A percentile compares a stretch with the other conserved stretches of the same genome.
These are phyloP conservation scores for Chaetothyriales sp. DNA, from an alignment of 2,329 filamentous ascomycete species.

Conservation along the genomic window DNA sequence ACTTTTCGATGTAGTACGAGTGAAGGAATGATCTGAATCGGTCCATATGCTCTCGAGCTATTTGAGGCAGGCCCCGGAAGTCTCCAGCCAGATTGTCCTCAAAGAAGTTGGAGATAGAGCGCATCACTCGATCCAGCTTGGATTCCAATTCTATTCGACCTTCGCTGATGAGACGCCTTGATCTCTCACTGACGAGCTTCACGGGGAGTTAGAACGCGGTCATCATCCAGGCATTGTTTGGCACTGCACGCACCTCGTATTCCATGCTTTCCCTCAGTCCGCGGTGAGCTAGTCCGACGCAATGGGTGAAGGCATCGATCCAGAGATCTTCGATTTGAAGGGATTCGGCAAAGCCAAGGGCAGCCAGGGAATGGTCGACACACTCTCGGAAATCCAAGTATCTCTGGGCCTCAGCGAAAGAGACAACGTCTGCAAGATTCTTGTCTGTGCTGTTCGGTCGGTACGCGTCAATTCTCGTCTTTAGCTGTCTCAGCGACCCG, in stretches of 20 bases:
- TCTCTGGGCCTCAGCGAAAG: slow-evolving; percentile 55
- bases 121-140: slow-evolving; percentile 44
- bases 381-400: slow-evolving; percentile 55
- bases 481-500: slow-evolving; percentile 47
- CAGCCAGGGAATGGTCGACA: slow-evolving; percentile 54
- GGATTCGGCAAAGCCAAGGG: slow-evolving; percentile 54
- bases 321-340: slow-evolving; percentile 53
- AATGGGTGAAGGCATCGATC: slow-evolving; percentile 61
- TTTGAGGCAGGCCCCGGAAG: slow-evolving; percentile 49
- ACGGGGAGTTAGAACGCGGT: neutral
- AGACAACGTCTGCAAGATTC: slow-evolving; percentile 48
- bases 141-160: slow-evolving; percentile 52
- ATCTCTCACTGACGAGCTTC: slow-evolving; percentile 33
- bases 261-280: slow-evolving; percentile 14
- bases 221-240: neutral
- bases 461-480: slow-evolving; percentile 52
- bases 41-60: slow-evolving; percentile 54
- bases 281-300: slow-evolving; percentile 51
- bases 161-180: slow-evolving; percentile 52
- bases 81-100: slow-evolving; percentile 56
- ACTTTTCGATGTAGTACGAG: slow-evolving; percentile 50
- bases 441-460: slow-evolving; percentile 38
- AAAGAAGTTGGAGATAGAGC: slow-evolving; percentile 52
- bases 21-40: slow-evolving; percentile 58
- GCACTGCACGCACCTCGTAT: slow-evolving; percentile 11